Conservation (phyloP, 2,329 filamentous ascomycete genomes). For the Helicocarpus griseus region DNA sequence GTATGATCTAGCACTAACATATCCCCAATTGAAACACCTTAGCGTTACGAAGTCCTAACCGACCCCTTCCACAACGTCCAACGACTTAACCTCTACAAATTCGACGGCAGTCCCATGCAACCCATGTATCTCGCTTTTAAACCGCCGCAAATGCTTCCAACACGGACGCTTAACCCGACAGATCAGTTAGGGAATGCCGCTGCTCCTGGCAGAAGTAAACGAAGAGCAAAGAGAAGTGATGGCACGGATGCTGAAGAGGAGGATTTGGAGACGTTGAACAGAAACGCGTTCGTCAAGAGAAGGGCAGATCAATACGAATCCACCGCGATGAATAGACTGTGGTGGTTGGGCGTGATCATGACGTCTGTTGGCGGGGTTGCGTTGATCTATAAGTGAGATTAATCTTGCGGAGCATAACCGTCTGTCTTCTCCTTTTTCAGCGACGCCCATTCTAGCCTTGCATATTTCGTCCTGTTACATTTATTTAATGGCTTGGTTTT, state of each 20-base stretch:
- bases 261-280: constrained; percentile 13
- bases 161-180: constrained; percentile 53
- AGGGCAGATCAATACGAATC: constrained; percentile 21
- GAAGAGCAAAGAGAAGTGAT: constrained; percentile 24
- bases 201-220: constrained; percentile 15
- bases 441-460: background rate
- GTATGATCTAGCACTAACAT: too few species aligned
- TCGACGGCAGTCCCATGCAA: constrained; percentile 55
- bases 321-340: constrained; percentile 34
- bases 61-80: constrained; percentile 54
- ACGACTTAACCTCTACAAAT: constrained; percentile 55
- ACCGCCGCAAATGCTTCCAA: constrained; percentile 61
- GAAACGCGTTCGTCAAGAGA: constrained; percentile 20
- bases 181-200: constrained; percentile 28
- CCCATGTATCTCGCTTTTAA: constrained; percentile 57
- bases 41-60: constrained; percentile 36
- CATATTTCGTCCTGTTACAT: background rate
- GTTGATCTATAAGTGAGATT: constrained; percentile 17
- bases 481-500: background rate
- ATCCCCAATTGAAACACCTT: background rate
- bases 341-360: constrained; percentile 41
- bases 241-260: constrained; percentile 8
- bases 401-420: background rate
- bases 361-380: constrained; percentile 35
- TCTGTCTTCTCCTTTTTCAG: background rate